Percentiles rank a stretch among this genome's conserved stretches.
Evolutionary conservation across 257 asterid genomes (phyloP).

Genomic region (Plantago ovata): DNA sequence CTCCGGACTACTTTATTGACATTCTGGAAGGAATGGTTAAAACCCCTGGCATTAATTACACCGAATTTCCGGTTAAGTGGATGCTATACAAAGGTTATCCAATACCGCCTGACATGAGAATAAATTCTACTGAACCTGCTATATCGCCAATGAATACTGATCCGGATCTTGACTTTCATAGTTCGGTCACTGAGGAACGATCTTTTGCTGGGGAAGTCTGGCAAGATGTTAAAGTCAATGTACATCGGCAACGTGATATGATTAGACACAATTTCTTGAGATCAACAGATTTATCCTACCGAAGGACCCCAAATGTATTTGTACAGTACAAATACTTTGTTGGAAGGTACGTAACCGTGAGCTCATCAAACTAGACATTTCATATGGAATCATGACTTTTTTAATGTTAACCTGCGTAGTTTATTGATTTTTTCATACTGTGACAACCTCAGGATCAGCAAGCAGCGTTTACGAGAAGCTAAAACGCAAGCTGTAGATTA

Average conservation of each 20-base stretch:
- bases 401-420: background rate
- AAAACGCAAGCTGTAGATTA: constrained; percentile 54
- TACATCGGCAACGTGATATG: constrained; percentile 40
- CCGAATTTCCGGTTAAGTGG: constrained; percentile 58
- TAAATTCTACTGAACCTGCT: constrained; percentile 21
- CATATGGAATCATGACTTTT: constrained; percentile 6
- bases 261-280: constrained; percentile 43
- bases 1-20: constrained; percentile 61
- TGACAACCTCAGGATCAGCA: constrained; percentile 38
- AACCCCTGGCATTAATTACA: constrained; percentile 39
- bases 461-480: constrained; percentile 60
- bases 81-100: constrained; percentile 56
- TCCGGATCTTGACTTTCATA: constrained; percentile 21
- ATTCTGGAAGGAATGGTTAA: constrained; percentile 61
- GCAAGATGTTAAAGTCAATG: constrained; percentile 54
- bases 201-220: constrained; percentile 57
- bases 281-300: constrained; percentile 44
- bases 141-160: constrained; percentile 11
- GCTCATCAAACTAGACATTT: background rate
- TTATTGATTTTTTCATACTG: constrained; percentile 16
- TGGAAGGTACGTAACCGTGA: constrained; percentile 35
- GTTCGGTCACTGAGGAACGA: constrained; percentile 36
- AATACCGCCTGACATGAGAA: constrained; percentile 47
- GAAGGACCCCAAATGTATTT: constrained; percentile 44
- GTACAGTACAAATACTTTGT: constrained; percentile 49